Base-by-base conservation (phyloP, 1,284 basidiomycete genomes). In the Moesziomyces sp. region DNA sequence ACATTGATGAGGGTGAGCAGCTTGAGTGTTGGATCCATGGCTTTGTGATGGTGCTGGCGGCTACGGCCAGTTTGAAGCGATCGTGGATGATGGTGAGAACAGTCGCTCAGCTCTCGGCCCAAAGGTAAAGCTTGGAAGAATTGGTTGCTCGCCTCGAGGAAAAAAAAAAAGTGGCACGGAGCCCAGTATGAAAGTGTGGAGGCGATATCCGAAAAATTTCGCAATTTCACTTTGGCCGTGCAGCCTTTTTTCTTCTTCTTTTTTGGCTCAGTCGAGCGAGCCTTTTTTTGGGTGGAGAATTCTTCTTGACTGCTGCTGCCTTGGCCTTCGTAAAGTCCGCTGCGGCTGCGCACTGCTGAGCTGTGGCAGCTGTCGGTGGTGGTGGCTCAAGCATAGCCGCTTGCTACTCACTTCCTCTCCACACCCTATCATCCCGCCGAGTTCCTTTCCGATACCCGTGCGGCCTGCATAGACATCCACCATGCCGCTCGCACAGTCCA, bases 1-100 rank as follows among this genome's bases (percentile, higher is more conserved):
- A 97, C 93, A 84, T 99, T 99, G 30, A 99, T 88, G 1, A 99
- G 89, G 0, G 97, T 99, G 43, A 98, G 86, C 2, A 99, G 89
- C 68, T 91, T 80, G 55, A 80, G 72, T 47, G 75, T 77, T 21
- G 78, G 64, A 59, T 75, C 68, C 68, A 75, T 75, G 21, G 40
- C 35, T 46, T 34, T n/a, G 14, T 35, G 48, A 14, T 35, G 48
- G n/a, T 42, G 18, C 28, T 45, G 23, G 38, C 38, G 44, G 30
- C 16, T 50, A 38, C 24, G 38, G 30, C 10, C 35, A 26, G 42
- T 34, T 19, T 24, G 18, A 42, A 19, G 57, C 30, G 58, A 21
- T 57, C 46, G 34, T 34, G 50, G 48, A 45, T 28, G 19, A 51
- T n/a, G 30, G 45, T 45, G 47, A 5, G 46, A 40, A 10, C n/a